A percentile compares a stretch with the other conserved stretches of the same genome.
These are phyloP conservation scores for Marchantia polymorpha DNA, from an alignment of 225 moss, liverwort and hornwort genomes.

Conservation along the genomic window DNA sequence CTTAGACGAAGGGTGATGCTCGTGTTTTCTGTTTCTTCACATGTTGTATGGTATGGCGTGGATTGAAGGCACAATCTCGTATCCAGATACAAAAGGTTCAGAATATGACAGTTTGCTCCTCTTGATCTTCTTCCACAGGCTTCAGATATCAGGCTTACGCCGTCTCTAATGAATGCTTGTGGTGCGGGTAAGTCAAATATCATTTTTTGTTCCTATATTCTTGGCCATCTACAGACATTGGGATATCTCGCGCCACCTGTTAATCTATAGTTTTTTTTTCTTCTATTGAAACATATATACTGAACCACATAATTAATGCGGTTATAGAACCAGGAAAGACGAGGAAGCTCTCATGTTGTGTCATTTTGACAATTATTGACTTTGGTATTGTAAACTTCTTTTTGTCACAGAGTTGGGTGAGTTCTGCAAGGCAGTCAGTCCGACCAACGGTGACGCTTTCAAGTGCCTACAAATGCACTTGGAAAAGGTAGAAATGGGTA, in stretches of 20 bases:
- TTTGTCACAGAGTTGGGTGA: slow-evolving; percentile 31
- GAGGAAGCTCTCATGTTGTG: neutral
- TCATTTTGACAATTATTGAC: neutral
- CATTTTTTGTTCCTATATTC: neutral
- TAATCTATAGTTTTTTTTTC: neutral
- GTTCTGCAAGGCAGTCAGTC: slow-evolving; percentile 35
- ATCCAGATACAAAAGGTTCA: neutral
- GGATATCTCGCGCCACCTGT: no score
- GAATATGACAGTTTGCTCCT: neutral
- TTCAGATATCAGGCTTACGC: slow-evolving; percentile 51
- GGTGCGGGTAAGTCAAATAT: slow-evolving; percentile 30
- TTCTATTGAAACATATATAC: neutral
- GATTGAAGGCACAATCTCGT: no score
- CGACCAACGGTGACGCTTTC: slow-evolving; percentile 45
- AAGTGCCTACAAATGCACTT: slow-evolving; percentile 50
- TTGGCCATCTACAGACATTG: no score
- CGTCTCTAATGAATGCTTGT: slow-evolving; percentile 57
- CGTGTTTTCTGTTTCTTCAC: neutral
- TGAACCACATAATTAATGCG: neutral
- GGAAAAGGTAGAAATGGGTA: slow-evolving; percentile 41
- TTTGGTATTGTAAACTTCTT: neutral
- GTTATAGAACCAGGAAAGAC: neutral
- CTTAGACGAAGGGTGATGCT: no score
- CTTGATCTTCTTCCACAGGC: slow-evolving; percentile 30
- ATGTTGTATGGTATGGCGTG: no score